Percentiles rank a stretch among this genome's conserved stretches.
Evolutionary conservation across 495 filamentous ascomycete genomes (phyloP).

Genomic region (Lasiosphaeria hispida): DNA sequence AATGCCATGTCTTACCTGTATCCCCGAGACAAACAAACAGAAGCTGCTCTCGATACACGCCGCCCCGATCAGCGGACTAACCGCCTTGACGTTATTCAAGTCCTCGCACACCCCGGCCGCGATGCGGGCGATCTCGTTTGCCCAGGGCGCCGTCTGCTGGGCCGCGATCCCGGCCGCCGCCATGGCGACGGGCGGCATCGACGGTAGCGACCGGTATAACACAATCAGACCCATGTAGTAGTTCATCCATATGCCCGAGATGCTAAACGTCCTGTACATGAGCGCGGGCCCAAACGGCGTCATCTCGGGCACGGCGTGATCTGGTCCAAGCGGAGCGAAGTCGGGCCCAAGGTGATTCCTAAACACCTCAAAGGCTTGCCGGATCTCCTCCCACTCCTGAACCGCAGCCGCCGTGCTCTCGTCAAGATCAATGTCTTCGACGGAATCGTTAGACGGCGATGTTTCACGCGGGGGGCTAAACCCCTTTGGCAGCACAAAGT

Average conservation of each 20-base stretch:
- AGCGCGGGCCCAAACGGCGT: conserved; percentile 79
- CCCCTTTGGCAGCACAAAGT: conserved; percentile 53
- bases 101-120: conserved; percentile 74
- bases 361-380: conserved; percentile 65
- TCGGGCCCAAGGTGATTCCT: conserved; percentile 64
- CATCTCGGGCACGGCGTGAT: conserved; percentile 57
- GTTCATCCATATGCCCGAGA: conserved; percentile 79
- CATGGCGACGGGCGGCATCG: conserved; percentile 91
- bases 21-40: conserved; percentile 78
- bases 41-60: conserved; percentile 77
- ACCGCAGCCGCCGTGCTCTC: conserved; percentile 66
- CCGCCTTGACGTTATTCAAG: conserved; percentile 51
- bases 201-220: conserved; percentile 73
- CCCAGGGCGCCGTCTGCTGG: conserved; percentile 62
- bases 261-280: conserved; percentile 80
- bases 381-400: conserved; percentile 76
- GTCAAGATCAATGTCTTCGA: conserved; percentile 50
- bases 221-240: conserved; percentile 81
- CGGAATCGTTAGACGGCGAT: conserved; percentile 35
- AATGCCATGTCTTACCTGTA: conserved; percentile 48
- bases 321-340: conserved; percentile 74
- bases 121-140: conserved; percentile 76
- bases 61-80: conserved; percentile 79
- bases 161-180: conserved; percentile 73
- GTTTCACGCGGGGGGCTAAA: conserved; percentile 48